Evolutionary conservation across 2,329 filamentous ascomycete species (phyloP).

Genomic region (Tolypocladium ophioglossoides): DNA sequence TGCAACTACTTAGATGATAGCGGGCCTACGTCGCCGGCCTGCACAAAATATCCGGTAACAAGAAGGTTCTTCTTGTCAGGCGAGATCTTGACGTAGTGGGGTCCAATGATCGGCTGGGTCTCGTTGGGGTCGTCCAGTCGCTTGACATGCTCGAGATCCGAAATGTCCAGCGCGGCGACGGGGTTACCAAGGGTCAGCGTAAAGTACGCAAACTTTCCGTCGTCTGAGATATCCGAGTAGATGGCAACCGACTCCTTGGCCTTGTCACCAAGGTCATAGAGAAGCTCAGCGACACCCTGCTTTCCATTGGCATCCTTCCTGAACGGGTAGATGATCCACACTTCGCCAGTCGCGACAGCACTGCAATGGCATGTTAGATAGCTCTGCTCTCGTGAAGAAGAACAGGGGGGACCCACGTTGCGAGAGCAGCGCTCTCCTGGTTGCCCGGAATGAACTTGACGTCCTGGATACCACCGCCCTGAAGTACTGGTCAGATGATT

Average conservation of each 20-base stretch:
- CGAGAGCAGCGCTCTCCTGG: conserved; percentile 44
- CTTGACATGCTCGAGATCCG: conserved; percentile 47
- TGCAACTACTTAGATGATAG: too few relatives aligned
- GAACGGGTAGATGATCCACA: conserved; percentile 57
- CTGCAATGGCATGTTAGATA: conserved; percentile 6
- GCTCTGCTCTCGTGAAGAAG: too few relatives aligned
- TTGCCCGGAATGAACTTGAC: conserved; percentile 56
- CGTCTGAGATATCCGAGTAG: conserved; percentile 48
- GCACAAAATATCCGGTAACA: conserved; percentile 57
- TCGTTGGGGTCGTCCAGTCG: conserved; percentile 50
- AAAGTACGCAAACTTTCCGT: conserved; percentile 48
- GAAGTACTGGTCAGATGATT: background rate
- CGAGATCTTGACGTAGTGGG: conserved; percentile 54
- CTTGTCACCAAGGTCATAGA: conserved; percentile 46
- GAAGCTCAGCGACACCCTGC: conserved; percentile 45
- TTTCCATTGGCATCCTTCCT: conserved; percentile 42
- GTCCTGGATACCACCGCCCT: conserved; percentile 50
- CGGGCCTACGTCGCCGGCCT: conserved; percentile 38
- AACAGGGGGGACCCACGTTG: conserved; percentile 26
- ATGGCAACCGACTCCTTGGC: conserved; percentile 46
- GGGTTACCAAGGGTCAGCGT: conserved; percentile 52
- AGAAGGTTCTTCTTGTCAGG: conserved; percentile 54
- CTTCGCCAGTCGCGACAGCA: conserved; percentile 47
- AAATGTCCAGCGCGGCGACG: conserved; percentile 51
- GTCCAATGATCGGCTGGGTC: conserved; percentile 47